Base-by-base conservation (phyloP, 202 grass and related monocot genomes). In the Saccharum hybrid region DNA sequence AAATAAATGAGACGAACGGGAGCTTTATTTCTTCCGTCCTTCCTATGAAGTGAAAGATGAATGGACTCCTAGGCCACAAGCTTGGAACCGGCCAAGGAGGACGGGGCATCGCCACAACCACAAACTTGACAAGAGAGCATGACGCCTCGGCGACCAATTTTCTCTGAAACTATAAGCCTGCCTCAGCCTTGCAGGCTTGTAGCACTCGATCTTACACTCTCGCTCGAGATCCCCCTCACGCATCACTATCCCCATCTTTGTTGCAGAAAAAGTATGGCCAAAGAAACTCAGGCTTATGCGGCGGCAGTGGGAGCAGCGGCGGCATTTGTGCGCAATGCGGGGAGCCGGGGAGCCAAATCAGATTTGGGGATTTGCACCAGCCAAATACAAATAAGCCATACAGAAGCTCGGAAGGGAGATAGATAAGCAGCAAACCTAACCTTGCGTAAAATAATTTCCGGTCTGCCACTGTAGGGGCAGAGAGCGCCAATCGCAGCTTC, bases 331-430 rank as follows among this genome's bases (percentile, higher is more conserved):
- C 75, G 52, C 84, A 80, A 77, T 87, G 84, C 81, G 71, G 75
- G 81, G 81, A n/a, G n/a, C n/a, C n/a, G n/a, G n/a, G n/a, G n/a
- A 72, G 71, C 36, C 76, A 72, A 84, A 87, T 61, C 65, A 14
- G 84, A 65, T 87, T 84, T 90, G 84, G 84, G 81, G 65, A 90
- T 84, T 77, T 64, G 81, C 76, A 41, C 81, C 78, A 48, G 85
- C 64, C 68, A 68, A 62, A 54, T 10, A 56, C 39, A 77, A 45
- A 86, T 57, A 76, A 75, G 77, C 68, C 6, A 78, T 30, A 11
- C n/a, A 48, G 51, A 60, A 26, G 43, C 22, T 1, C 6, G 9
- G 41, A 18, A 40, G 40, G 3, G 26, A 66, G 49, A 90, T 31
- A 31, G 40, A 86, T 23, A 31, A 51, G 78, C 48, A 66, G 52